Percentiles rank a stretch among this genome's conserved stretches.
These are phyloP conservation scores for Fusarium verticillioides DNA, from an alignment of 2,329 filamentous ascomycete genomes.

Conservation along the genomic window DNA sequence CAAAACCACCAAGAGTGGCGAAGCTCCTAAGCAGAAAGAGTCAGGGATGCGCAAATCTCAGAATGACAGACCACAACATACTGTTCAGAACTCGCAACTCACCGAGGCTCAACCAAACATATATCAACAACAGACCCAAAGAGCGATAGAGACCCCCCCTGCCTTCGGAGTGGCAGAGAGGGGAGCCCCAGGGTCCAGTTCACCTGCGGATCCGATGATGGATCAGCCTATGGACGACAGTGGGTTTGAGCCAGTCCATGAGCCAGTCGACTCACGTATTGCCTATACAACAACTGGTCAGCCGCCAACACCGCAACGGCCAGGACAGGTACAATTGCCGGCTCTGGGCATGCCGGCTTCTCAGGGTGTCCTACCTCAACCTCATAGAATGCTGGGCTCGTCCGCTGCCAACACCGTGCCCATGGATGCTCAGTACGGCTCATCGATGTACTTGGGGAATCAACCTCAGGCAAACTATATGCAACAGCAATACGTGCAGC, in stretches of 20 bases:
- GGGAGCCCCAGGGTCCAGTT: slow-evolving; percentile 23
- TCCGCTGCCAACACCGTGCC: slow-evolving; percentile 40
- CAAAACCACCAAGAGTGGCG: slow-evolving; percentile 52
- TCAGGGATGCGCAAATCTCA: not conserved
- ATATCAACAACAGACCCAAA: not conserved
- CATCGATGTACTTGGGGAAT: slow-evolving; percentile 54
- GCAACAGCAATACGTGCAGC: slow-evolving; percentile 47
- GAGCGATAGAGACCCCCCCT: not conserved
- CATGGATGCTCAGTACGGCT: slow-evolving; percentile 51
- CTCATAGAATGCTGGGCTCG: slow-evolving; percentile 42
- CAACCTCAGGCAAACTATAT: slow-evolving; percentile 53
- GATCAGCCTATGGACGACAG: slow-evolving; percentile 32
- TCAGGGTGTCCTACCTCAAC: slow-evolving; percentile 31
- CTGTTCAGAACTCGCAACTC: not conserved
- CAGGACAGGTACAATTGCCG: slow-evolving; percentile 36
- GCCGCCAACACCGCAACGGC: not conserved
- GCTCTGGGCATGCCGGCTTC: slow-evolving; percentile 34
- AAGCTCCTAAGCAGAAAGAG: slow-evolving; percentile 52
- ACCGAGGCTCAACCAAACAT: not conserved
- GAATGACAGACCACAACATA: not conserved
- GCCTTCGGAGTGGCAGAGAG: slow-evolving; percentile 6
- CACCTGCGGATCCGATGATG: slow-evolving; percentile 31
- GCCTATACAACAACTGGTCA: slow-evolving; percentile 36
- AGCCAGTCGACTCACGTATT: slow-evolving; percentile 41
- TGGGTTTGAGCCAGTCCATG: slow-evolving; percentile 42